These are phyloP conservation scores for Kondoa subrosea DNA, from an alignment of 768 basidiomycete genomes.

Conservation along the genomic window DNA sequence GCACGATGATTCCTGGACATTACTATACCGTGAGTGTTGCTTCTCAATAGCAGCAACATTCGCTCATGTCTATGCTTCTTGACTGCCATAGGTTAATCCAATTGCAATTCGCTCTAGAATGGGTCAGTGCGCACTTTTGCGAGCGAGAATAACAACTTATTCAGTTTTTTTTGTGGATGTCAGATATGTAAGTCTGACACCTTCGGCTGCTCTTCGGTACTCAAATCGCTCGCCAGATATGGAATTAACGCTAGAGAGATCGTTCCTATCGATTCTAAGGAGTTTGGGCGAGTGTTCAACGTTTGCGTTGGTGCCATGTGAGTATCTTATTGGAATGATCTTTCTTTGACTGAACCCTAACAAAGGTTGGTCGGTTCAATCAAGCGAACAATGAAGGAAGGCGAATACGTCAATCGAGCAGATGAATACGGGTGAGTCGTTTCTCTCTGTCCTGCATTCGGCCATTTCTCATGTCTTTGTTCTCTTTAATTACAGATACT, in stretches of 20 bases:
- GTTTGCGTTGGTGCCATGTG: constrained; percentile 79
- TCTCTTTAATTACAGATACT: constrained; percentile 30
- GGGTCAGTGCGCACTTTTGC: too few species aligned
- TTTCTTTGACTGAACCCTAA: neutral
- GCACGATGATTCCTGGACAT: constrained; percentile 70
- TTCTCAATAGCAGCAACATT: too few species aligned
- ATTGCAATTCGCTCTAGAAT: constrained; percentile 62
- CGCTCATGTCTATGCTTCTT: constrained; percentile 41
- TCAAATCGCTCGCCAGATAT: constrained; percentile 42
- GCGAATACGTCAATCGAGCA: constrained; percentile 59
- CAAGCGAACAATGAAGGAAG: constrained; percentile 66
- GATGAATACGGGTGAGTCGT: constrained; percentile 64
- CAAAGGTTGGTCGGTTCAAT: constrained; percentile 49
- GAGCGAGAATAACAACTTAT: too few species aligned
- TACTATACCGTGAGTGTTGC: constrained; percentile 61
- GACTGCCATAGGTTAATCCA: constrained; percentile 42
- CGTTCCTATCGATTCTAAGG: constrained; percentile 71
- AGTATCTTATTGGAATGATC: constrained; percentile 36
- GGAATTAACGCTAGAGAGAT: constrained; percentile 88
- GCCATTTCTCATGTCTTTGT: too few species aligned
- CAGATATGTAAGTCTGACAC: too few species aligned
- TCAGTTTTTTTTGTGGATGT: too few species aligned
- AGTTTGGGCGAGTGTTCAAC: constrained; percentile 80
- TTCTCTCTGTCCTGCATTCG: too few species aligned
- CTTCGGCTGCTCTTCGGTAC: too few species aligned